Evolutionary conservation across 176 grass and related monocot genomes (phyloP).

Genomic region (Zea luxurians): DNA sequence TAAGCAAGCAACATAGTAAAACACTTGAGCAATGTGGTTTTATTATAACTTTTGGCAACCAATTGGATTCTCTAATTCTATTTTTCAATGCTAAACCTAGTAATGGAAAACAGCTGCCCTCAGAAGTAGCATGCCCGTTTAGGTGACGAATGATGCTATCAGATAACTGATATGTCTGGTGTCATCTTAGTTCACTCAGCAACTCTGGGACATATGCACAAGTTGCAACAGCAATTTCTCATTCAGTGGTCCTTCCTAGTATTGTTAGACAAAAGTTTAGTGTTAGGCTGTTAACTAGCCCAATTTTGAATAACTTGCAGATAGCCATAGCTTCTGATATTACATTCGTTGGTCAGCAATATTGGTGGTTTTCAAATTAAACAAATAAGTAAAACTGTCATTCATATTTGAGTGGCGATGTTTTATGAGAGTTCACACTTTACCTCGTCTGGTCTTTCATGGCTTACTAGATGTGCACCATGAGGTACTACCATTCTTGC

Average conservation of each 20-base stretch:
- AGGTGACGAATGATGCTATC: constrained; percentile 3
- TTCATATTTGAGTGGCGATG: constrained; percentile 6
- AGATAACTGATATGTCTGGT: neutral
- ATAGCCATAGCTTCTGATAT: neutral
- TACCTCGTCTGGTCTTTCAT: constrained; percentile 96
- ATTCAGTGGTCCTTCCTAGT: neutral
- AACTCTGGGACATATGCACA: neutral
- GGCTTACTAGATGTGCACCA: constrained; percentile 94
- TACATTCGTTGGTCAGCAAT: neutral
- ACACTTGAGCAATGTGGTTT: neutral
- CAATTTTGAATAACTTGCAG: neutral
- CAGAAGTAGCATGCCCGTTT: neutral
- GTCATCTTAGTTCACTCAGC: neutral
- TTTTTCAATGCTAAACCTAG: neutral
- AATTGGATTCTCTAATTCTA: neutral
- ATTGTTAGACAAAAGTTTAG: neutral
- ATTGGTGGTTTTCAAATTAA: neutral
- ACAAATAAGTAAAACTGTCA: neutral
- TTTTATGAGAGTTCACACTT: neutral
- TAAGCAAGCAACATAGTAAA: neutral
- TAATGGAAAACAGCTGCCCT: neutral
- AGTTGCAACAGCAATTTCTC: neutral
- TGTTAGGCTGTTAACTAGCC: no score
- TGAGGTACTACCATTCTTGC: constrained; percentile 94
- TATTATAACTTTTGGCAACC: neutral